A percentile compares a stretch with the other conserved stretches of the same genome.
These are phyloP conservation scores for Pythium vanterpoolii DNA, from an alignment of 352 stramenopile species.

Conservation along the genomic window DNA sequence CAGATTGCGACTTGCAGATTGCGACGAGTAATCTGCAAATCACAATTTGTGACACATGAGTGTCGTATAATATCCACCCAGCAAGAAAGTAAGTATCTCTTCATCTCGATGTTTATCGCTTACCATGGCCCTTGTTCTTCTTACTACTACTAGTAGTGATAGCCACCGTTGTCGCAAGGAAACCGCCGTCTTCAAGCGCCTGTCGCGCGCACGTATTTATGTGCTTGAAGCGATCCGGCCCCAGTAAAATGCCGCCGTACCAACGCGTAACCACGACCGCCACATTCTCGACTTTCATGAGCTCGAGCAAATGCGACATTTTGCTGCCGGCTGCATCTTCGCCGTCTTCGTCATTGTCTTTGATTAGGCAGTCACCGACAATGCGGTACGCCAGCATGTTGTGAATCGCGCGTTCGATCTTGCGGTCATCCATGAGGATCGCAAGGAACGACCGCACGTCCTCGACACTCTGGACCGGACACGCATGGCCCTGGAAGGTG, in stretches of 20 bases:
- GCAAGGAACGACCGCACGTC: conserved; percentile 80
- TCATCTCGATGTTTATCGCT: not conserved
- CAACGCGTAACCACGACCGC: conserved; percentile 82
- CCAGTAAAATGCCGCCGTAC: conserved; percentile 81
- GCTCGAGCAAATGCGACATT: conserved; percentile 75
- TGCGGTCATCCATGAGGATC: conserved; percentile 75
- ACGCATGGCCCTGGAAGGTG: conserved; percentile 77
- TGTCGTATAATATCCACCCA: too few relatives aligned
- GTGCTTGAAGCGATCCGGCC: conserved; percentile 86
- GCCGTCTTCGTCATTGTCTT: conserved; percentile 87
- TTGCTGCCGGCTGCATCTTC: conserved; percentile 81
- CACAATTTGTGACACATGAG: too few relatives aligned
- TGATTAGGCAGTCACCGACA: conserved; percentile 59
- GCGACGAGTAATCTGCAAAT: too few relatives aligned
- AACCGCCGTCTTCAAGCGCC: conserved; percentile 69
- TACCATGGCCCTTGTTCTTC: conserved; percentile 58
- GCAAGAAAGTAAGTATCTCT: not conserved
- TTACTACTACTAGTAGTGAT: conserved; percentile 14
- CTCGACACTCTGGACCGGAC: conserved; percentile 54
- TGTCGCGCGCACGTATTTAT: conserved; percentile 73
- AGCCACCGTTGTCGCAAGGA: conserved; percentile 29
- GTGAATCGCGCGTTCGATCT: conserved; percentile 80
- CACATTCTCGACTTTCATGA: conserved; percentile 77
- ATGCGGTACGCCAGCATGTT: conserved; percentile 90
- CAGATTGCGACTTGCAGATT: too few relatives aligned